Conservation (phyloP, 805 yeast species). For the Blastobotrys attinorum region DNA sequence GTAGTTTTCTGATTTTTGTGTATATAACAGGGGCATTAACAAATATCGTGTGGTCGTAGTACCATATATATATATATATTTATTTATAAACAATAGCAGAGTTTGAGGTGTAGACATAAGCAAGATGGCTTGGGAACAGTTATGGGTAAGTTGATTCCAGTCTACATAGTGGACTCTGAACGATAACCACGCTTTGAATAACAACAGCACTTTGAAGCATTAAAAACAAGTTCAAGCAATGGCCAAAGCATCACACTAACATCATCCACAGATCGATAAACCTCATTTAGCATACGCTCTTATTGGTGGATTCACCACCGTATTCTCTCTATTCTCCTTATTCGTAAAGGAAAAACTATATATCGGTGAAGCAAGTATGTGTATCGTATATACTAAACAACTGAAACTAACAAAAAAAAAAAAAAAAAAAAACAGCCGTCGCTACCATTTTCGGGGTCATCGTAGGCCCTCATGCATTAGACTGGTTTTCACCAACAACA, state of each 20-base stretch:
- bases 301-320: constrained; percentile 71
- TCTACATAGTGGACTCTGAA: not conserved
- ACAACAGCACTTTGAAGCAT: not conserved
- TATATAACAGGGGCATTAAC: too few relatives aligned
- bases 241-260: constrained; percentile 9
- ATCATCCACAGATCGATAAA: constrained; percentile 36
- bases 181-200: not conserved
- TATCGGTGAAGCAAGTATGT: constrained; percentile 69
- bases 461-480: constrained; percentile 77
- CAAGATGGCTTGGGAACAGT: constrained; percentile 28
- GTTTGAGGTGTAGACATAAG: too few relatives aligned
- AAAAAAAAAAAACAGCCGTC: constrained; percentile 86
- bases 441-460: constrained; percentile 81
- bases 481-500: constrained; percentile 72
- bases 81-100: too few relatives aligned
- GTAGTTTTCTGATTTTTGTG: too few relatives aligned
- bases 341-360: constrained; percentile 76
- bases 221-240: not conserved
- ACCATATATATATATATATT: too few relatives aligned
- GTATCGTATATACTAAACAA: constrained; percentile 74
- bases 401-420: constrained; percentile 72
- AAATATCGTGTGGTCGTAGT: too few relatives aligned
- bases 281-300: constrained; percentile 87
- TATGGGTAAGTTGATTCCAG: constrained; percentile 21
- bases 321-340: constrained; percentile 73